Conservation (phyloP, 805 yeast species). For the Wickerhamiella azyma region DNA sequence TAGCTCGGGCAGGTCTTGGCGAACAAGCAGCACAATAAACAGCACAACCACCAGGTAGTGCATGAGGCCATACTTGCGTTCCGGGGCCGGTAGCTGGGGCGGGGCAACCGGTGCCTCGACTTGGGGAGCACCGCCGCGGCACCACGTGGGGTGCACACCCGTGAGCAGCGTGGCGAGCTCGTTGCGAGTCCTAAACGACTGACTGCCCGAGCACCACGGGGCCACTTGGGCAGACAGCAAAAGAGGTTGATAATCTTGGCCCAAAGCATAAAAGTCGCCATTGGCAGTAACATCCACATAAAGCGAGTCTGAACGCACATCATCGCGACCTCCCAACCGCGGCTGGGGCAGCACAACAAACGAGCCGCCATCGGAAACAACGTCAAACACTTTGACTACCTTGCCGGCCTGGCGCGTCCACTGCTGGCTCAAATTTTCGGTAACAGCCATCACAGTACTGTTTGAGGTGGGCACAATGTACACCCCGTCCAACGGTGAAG, state of each 20-base stretch:
- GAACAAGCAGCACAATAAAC: conserved; percentile 7
- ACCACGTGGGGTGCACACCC: conserved; percentile 22
- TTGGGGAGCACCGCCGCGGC: conserved; percentile 10
- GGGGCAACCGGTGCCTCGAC: background rate
- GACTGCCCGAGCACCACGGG: conserved; percentile 14
- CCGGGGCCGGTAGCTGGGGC: conserved; percentile 9
- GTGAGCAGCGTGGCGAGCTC: conserved; percentile 11
- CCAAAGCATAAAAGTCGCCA: conserved; percentile 74
- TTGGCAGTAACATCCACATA: conserved; percentile 47
- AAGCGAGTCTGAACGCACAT: conserved; percentile 30
- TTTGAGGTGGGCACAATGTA: conserved; percentile 79
- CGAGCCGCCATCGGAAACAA: conserved; percentile 26
- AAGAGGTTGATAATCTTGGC: conserved; percentile 63
- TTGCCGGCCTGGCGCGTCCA: conserved; percentile 66
- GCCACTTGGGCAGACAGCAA: conserved; percentile 47
- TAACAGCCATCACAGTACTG: conserved; percentile 52
- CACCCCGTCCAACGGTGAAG: conserved; percentile 48
- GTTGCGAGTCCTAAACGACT: conserved; percentile 3
- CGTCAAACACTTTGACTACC: conserved; percentile 69
- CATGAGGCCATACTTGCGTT: background rate
- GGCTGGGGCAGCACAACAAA: conserved; percentile 29
- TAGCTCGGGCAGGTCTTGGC: conserved; percentile 13
- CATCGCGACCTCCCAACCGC: conserved; percentile 5
- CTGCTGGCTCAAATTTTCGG: conserved; percentile 48
- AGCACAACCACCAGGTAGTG: conserved; percentile 18